These are phyloP conservation scores for Plasmodium sp. DNA, from an alignment of 169 alveolate genomes.

Conservation along the genomic window DNA sequence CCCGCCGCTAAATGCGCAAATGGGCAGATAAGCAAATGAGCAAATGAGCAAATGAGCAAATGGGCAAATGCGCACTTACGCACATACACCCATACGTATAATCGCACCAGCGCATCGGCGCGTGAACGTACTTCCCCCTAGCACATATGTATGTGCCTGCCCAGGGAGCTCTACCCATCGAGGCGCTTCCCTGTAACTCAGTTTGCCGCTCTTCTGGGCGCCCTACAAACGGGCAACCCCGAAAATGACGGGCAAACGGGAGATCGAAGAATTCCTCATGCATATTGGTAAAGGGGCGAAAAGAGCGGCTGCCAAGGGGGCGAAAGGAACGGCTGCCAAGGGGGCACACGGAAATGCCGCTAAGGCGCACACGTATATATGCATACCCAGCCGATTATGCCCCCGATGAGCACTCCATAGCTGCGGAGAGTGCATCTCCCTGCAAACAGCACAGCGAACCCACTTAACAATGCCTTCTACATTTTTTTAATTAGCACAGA, in stretches of 20 bases:
- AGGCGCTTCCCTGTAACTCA: neutral
- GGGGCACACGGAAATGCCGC: no score
- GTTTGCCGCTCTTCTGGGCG: neutral
- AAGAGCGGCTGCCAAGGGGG: neutral
- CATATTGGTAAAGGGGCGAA: constrained; percentile 46
- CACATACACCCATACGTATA: neutral
- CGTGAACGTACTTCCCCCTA: neutral
- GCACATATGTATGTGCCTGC: neutral
- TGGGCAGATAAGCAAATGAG: no score
- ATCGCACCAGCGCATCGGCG: neutral
- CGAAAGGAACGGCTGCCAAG: neutral
- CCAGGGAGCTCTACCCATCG: neutral
- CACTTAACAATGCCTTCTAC: constrained; percentile 7
- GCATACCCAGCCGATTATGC: neutral
- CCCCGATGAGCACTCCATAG: neutral
- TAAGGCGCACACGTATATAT: neutral
- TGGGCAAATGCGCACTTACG: no score
- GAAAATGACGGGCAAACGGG: constrained; percentile 30
- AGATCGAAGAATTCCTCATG: constrained; percentile 31
- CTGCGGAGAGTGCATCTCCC: neutral
- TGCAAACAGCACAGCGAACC: neutral
- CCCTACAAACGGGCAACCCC: neutral
- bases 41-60: no score
- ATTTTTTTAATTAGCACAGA: constrained; percentile 47
- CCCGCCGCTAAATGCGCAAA: neutral